Base-by-base conservation (phyloP, 2,329 filamentous ascomycete species). In the Sphaceloma murrayae region DNA sequence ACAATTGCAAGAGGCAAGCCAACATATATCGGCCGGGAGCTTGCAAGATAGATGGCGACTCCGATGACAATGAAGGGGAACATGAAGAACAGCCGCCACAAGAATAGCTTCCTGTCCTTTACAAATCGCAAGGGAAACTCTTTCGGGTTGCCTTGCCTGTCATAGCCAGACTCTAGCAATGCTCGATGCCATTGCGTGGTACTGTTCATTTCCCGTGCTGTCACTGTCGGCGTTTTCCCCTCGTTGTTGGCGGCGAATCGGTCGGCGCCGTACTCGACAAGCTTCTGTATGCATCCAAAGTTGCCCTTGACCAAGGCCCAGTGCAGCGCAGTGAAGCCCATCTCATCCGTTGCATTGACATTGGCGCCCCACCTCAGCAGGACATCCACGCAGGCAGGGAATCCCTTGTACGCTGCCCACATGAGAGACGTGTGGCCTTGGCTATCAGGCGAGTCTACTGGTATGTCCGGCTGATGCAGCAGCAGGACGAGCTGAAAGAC, bases 341-440 rank as follows among this genome's bases (percentile, higher is more conserved):
- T 83, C 59, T 95, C 87, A 56, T 98, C 91, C 21, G 75, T 78
- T 24, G 85, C 82, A 62, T 94, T 86, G 6, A 95, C 86, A 59
- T 87, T 91, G 27, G 91, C 91, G 43, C 91, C 93, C 87, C 91
- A 98, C 54, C 87, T 79, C 48, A 98, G 67, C 52, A 94, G 89
- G 32, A 96, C 64, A 59, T 96, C 91, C 36, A 96, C 89, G 55
- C 86, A 94, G 34, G 82, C 80, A 0, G 89, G 85, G 60, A 82
- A 95, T 26, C 93, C 91, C 65, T 98, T 98, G 69, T 98, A 98
- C 11, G 89, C 89, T 13, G 91, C 86, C 91, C 91, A 98, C 91
- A 98, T 98, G 49, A 98, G 72, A 49, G 82, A 82, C 1, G 91
- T 96, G 63, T 98, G 93, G 4, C 88, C 86, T 59, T 87, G 89